A percentile compares a stretch with the other conserved stretches of the same genome.
Evolutionary conservation across 2,329 filamentous ascomycete genomes (phyloP).

Genomic region (Xylariaceae sp.): DNA sequence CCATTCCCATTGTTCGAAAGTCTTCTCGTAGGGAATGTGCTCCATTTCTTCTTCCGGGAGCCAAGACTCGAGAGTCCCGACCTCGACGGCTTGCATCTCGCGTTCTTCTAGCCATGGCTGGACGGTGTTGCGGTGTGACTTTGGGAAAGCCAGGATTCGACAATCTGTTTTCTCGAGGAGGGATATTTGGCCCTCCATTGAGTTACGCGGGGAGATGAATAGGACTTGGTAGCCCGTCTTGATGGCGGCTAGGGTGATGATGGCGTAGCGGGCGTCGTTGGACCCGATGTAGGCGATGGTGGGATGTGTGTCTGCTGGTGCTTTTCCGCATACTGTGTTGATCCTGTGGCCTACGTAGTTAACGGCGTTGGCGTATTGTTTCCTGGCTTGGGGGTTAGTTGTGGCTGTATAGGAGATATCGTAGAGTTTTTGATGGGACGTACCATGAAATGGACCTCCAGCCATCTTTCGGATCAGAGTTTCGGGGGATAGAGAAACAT

Average conservation of each 20-base stretch:
- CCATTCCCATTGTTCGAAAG: slow-evolving; percentile 39
- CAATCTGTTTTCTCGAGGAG: slow-evolving; percentile 43
- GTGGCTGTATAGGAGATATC: no score
- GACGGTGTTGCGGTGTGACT: slow-evolving; percentile 27
- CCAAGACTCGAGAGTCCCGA: slow-evolving; percentile 32
- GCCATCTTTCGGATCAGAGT: slow-evolving; percentile 35
- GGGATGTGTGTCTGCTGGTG: slow-evolving; percentile 25
- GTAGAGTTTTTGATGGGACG: no score
- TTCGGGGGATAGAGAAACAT: slow-evolving; percentile 33
- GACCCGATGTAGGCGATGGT: slow-evolving; percentile 45
- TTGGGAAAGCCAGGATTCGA: slow-evolving; percentile 34
- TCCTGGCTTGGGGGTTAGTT: background rate
- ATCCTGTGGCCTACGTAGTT: slow-evolving; percentile 37
- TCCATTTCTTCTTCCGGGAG: slow-evolving; percentile 33
- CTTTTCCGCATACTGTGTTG: slow-evolving; percentile 25
- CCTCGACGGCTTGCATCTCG: slow-evolving; percentile 36
- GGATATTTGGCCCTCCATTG: slow-evolving; percentile 40
- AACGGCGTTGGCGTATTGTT: slow-evolving; percentile 37
- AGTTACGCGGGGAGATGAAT: slow-evolving; percentile 44
- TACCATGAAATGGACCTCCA: slow-evolving; percentile 36
- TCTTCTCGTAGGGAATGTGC: slow-evolving; percentile 37
- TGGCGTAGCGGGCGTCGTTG: slow-evolving; percentile 29
- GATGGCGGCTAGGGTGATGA: slow-evolving; percentile 22
- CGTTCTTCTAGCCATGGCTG: slow-evolving; percentile 36
- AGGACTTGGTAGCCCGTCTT: slow-evolving; percentile 36